Conservation (phyloP, 768 basidiomycete genomes). For the Clitopilus passeckerianus region DNA sequence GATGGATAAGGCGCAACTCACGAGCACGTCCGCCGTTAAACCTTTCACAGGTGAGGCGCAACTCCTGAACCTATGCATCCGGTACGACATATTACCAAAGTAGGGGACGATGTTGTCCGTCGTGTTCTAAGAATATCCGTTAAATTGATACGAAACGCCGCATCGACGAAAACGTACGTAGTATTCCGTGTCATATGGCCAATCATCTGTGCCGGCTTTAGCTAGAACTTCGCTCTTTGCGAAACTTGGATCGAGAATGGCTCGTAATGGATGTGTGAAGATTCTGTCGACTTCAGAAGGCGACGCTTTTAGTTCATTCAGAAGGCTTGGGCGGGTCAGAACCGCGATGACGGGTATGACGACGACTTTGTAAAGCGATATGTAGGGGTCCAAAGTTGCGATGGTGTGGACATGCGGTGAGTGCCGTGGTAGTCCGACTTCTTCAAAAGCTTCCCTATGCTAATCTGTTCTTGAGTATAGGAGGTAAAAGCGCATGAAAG, state of each 20-base stretch:
- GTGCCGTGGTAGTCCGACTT: constrained; percentile 64
- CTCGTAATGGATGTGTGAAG: constrained; percentile 76
- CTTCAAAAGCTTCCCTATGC: constrained; percentile 84
- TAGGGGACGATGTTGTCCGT: constrained; percentile 46
- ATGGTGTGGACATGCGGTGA: constrained; percentile 56
- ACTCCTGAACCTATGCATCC: constrained; percentile 83
- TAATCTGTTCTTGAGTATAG: constrained; percentile 26
- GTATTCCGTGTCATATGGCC: constrained; percentile 72
- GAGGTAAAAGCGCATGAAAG: background rate
- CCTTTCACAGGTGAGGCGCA: constrained; percentile 80
- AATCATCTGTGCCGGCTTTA: constrained; percentile 58
- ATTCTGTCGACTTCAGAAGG: constrained; percentile 73
- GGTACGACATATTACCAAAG: constrained; percentile 51
- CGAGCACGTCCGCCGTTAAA: constrained; percentile 77
- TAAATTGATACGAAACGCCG: background rate
- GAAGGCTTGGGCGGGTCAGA: constrained; percentile 47
- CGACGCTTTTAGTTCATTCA: constrained; percentile 48
- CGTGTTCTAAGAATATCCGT: constrained; percentile 37
- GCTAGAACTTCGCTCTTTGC: constrained; percentile 46
- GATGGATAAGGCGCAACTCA: constrained; percentile 23
- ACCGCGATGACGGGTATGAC: constrained; percentile 80
- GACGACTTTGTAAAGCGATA: constrained; percentile 62
- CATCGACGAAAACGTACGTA: constrained; percentile 45
- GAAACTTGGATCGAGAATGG: constrained; percentile 58
- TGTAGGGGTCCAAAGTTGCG: constrained; percentile 58